A percentile compares a stretch with the other conserved stretches of the same genome.
These are phyloP conservation scores for Closterium sp. DNA, from an alignment of 139 green algal genomes.

Conservation along the genomic window DNA sequence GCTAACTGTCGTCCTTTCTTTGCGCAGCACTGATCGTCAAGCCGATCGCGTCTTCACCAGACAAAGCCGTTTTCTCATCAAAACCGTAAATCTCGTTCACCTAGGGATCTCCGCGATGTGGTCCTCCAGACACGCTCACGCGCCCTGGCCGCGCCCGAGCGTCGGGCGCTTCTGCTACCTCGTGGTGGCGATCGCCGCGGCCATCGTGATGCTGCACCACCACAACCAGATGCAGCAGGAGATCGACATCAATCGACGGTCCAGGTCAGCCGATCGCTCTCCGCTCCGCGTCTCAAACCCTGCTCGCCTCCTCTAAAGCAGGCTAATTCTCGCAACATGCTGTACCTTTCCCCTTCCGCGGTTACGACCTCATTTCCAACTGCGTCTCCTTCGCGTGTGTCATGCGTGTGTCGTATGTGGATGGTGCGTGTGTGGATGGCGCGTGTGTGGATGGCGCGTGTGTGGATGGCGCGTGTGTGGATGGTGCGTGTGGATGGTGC, in stretches of 20 bases:
- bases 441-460: not conserved
- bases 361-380: not conserved
- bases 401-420: too few species aligned
- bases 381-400: not conserved
- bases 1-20: too few species aligned
- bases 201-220: not conserved
- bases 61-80: too few species aligned
- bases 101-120: not conserved
- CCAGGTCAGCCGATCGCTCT: not conserved
- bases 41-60: too few species aligned
- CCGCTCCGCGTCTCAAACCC: too few species aligned
- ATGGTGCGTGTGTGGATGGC: not conserved
- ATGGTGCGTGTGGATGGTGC: not conserved
- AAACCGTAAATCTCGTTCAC: not conserved
- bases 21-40: too few species aligned
- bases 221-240: not conserved
- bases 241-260: not conserved
- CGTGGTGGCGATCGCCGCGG: not conserved
- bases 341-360: not conserved
- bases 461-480: not conserved
- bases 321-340: not conserved
- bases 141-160: not conserved
- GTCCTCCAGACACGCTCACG: not conserved
- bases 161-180: not conserved
- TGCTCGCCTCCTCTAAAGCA: not conserved